Base-by-base conservation (phyloP, 371 early-diverging fungal genomes). In the Mucor mucedo region DNA sequence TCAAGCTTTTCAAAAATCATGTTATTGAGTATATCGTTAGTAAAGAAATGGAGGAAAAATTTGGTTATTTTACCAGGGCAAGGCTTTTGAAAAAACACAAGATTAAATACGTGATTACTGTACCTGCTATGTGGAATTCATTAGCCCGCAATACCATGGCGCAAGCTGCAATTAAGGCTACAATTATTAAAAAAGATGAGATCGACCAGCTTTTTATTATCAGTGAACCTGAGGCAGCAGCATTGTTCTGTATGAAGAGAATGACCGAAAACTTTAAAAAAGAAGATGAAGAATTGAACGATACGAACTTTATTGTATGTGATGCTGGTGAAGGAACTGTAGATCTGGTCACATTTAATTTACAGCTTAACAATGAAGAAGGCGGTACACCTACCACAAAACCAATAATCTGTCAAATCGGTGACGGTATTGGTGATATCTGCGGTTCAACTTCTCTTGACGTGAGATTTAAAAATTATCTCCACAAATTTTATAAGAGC, bases 261-360 rank as follows among this genome's bases (percentile, higher is more conserved):
- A n/a, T n/a, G n/a, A n/a, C n/a, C n/a, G n/a, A n/a, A n/a, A n/a
- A n/a, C n/a, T n/a, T n/a, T n/a, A n/a, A n/a, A n/a, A n/a, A n/a
- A n/a, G n/a, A n/a, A n/a, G n/a, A n/a, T n/a, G n/a, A n/a, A n/a
- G n/a, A n/a, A n/a, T n/a, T n/a, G n/a, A n/a, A n/a, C 16, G 68
- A 55, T 30, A 65, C 63, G 30, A 72, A 63, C 16, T 85, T 85
- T 65, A 80, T 84, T 77, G 79, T 47, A 3, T 47, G 27, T 47
- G 47, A 47, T 47, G 83, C 84, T 41, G 86, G 86, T 55, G 86
- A 84, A 62, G 84, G 86, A 55, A 85, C 84, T 7, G 84, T 85
- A 6, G 86, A 64, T 71, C 33, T n/a, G 40, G 40, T 9, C 0
- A 45, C 45, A 1, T 16, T 47, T 21, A 13, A 5, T 13, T 44